Base-by-base conservation (phyloP, 345 rosid genomes). In the Salix brachista region DNA sequence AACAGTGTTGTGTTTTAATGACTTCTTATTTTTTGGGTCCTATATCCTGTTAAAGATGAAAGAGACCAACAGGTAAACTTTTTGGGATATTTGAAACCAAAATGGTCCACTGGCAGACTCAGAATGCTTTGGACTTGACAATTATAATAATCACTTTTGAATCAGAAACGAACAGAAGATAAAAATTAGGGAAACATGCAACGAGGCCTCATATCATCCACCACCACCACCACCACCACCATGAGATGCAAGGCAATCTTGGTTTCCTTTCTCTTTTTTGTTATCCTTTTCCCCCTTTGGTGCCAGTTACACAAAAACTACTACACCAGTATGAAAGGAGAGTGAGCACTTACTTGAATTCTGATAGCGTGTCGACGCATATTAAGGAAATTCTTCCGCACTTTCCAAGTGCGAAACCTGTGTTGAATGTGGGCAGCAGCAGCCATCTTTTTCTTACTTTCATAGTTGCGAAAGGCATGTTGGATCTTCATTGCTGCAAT, bases 401-500 rank as follows among this genome's bases (percentile, higher is more conserved):
- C 83, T 83, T 92, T 96, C 98, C 98, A 96, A 12, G 92, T 77
- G 44, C 95, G 98, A 82, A 92, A 96, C 85, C 97, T 86, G 70
- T 91, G 83, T 77, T 96, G 99, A 73, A 96, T 96, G 67, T 81
- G 88, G 30, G 74, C 92, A 79, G 95, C 99, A 17, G 99, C 98
- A 60, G 88, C 88, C 90, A 96, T 81, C 84, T 80, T 92, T 85
- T 89, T 96, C 67, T 81, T 85, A 2, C 83, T 76, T 12, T 89
- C 98, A 50, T 52, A 87, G 71, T 90, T 90, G 70, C 97, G 99
- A 76, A 85, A 96, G 25, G 99, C 99, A 80, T 92, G 90, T 80
- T 96, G 99, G 85, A 96, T 93, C 88, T 83, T 93, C 97, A 96
- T 78, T 1, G 98, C 99, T 10, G 99, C 98, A 46, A 96, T 83